Evolutionary conservation across 2,329 filamentous ascomycete species (phyloP), one percentile per base, ranked within the genome.

Genomic region (Endoconidiophora laricicola): DNA sequence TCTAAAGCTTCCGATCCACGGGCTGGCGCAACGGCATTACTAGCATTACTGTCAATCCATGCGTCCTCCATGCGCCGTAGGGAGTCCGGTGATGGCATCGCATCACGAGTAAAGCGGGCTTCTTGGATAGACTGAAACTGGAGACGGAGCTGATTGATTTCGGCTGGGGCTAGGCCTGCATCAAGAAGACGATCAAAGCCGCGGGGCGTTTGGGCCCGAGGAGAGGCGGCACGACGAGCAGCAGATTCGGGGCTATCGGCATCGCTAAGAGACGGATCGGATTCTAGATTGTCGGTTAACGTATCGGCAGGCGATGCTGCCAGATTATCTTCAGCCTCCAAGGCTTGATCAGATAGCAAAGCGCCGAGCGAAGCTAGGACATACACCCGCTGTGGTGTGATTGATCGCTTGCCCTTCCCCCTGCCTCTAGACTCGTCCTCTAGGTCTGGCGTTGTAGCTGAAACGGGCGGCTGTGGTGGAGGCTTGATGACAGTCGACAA

Each of bases 51-150:
- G 58, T 96, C 90, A 55, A 96, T 82, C 90, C 90, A 96, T 9
- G 79, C 71, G 59, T 96, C 90, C 63, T 96, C 90, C 60, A 95
- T 74, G 20, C 75, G 70, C 12, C 86, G 78, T 58, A 95, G 69
- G 24, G 81, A 76, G 54, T 82, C 73, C 0, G 85, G 83, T 9
- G 77, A 80, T 1, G 90, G 90, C 81, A 94, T 86, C 0, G 83
- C 84, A 61, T 94, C 88, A 0, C 86, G 86, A 1, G 87, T 93
- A 61, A 85, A 86, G 23, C 83, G 81, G 56, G 82, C 76, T 26
- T 82, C 77, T 60, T 94, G 84, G 55, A 94, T 84, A 42, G 83
- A 81, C 41, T 86, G 76, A 65, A 96, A 98, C 63, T 96, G 90
- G 20, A 87, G 78, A 18, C 91, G 78, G 12, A 98, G 73, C 45